Evolutionary conservation across 1,284 basidiomycete genomes (phyloP), one percentile per base, ranked within the genome.

Genomic region (Cerioporus squamosus): DNA sequence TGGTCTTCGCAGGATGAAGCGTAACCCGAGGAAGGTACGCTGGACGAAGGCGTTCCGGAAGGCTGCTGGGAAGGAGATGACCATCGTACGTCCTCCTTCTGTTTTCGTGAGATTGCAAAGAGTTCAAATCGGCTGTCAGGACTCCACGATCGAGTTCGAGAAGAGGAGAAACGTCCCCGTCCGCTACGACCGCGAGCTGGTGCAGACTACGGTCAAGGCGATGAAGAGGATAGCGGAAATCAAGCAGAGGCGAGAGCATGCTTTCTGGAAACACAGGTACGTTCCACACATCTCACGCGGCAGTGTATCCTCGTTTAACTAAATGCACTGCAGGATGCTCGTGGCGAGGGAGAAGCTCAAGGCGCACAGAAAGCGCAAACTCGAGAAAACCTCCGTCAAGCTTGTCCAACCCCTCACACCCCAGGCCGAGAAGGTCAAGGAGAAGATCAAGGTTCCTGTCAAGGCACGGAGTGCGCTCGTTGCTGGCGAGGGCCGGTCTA

Each of bases 11-110:
- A 97, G 95, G 79, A 98, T 99, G 97, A 99, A 99, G 82, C 91
- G 97, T 51, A 99, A 99, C 79, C 97, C 97, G 48, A 88, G 97
- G 65, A 99, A 99, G 79, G 96, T 99, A 51, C 86, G 94, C 70
- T 99, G 97, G 97, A 99, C 97, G 54, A 99, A 99, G 78, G 97
- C 97, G 17, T 99, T 99, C 86, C 87, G 97, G 68, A 98, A 97
- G 75, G 95, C 97, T 23, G 94, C 95, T 59, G 97, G 97, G 64
- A 99, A 99, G 81, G 97, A 99, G 80, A 99, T 99, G 97, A 97
- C 94, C 14, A 93, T 99, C 70, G 95, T 96, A 71, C 75, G 92
- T 53, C 12, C 36, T 33, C 40, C 46, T 46, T 39, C 43, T 54
- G 36, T 29, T 53, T 20, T n/a, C 6, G 36, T 40, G 40, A 40